Conservation (phyloP, 2,329 filamentous ascomycete genomes). For the Diaporthe vexans region DNA sequence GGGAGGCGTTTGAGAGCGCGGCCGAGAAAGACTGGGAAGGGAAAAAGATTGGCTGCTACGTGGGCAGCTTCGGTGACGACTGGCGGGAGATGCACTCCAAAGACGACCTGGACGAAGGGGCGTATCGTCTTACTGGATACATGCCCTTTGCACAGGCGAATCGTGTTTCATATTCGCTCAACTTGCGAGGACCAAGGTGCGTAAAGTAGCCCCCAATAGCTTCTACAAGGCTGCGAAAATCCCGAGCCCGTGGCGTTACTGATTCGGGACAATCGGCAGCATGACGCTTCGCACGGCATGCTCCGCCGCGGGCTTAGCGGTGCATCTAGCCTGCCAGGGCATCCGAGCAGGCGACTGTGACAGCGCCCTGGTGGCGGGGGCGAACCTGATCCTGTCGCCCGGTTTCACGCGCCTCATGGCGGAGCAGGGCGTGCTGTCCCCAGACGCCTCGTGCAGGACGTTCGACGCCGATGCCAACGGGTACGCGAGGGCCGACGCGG, state of each 20-base stretch:
- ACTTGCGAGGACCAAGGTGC: conserved; percentile 51
- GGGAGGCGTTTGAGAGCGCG: conserved; percentile 43
- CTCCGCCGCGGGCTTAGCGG: conserved; percentile 49
- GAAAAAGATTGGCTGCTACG: conserved; percentile 43
- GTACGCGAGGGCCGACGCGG: conserved; percentile 73
- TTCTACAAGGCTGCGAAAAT: no score
- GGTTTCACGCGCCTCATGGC: conserved; percentile 44
- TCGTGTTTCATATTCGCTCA: conserved; percentile 48
- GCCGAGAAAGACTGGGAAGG: conserved; percentile 43
- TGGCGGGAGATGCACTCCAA: conserved; percentile 39
- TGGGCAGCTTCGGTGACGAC: conserved; percentile 46
- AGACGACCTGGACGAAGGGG: background rate
- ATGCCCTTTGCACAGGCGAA: conserved; percentile 40
- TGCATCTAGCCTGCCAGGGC: conserved; percentile 51
- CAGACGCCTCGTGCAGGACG: conserved; percentile 44
- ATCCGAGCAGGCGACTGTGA: conserved; percentile 48
- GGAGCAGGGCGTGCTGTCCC: conserved; percentile 42
- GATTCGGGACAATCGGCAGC: conserved; percentile 30
- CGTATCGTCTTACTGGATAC: conserved; percentile 50
- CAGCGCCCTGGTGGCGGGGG: conserved; percentile 47
- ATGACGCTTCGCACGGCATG: conserved; percentile 46
- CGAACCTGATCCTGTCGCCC: conserved; percentile 48
- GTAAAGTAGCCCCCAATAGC: no score
- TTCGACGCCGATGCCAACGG: conserved; percentile 60
- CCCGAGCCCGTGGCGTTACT: no score